Conservation (phyloP, 2,329 filamentous ascomycete species). For the Talaromyces piceae region DNA sequence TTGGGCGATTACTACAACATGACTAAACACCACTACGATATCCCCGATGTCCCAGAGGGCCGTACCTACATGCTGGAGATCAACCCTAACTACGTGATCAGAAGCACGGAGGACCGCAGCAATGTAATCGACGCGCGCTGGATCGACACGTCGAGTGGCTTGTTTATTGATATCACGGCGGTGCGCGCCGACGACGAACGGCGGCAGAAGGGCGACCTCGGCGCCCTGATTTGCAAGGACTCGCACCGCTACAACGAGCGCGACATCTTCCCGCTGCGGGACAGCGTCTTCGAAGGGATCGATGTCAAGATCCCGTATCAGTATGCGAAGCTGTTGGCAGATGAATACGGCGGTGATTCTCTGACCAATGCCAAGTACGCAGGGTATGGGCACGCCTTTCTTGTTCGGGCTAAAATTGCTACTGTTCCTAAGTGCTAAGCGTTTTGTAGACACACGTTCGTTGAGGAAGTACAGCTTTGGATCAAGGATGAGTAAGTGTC, state of each 20-base stretch:
- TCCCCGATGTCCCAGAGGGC: slow-evolving; percentile 27
- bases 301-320: slow-evolving; percentile 50
- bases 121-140: slow-evolving; percentile 56
- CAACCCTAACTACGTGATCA: slow-evolving; percentile 48
- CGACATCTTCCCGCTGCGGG: slow-evolving; percentile 51
- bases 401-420: not conserved
- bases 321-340: slow-evolving; percentile 46
- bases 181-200: slow-evolving; percentile 41
- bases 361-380: slow-evolving; percentile 42
- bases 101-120: slow-evolving; percentile 37
- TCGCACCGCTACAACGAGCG: slow-evolving; percentile 46
- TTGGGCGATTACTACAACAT: slow-evolving; percentile 55
- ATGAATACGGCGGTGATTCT: slow-evolving; percentile 48
- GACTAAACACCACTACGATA: slow-evolving; percentile 47
- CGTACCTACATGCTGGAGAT: slow-evolving; percentile 51
- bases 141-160: slow-evolving; percentile 52
- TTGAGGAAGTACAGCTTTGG: slow-evolving; percentile 11
- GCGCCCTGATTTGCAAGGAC: slow-evolving; percentile 51
- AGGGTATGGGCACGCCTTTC: slow-evolving; percentile 18
- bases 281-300: slow-evolving; percentile 47
- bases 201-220: slow-evolving; percentile 30
- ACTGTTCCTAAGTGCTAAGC: not conserved
- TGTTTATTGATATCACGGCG: slow-evolving; percentile 57
- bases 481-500: slow-evolving; percentile 5
- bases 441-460: slow-evolving; percentile 25